Conservation (phyloP, 2,329 filamentous ascomycete species). For the Beauveria australis region DNA sequence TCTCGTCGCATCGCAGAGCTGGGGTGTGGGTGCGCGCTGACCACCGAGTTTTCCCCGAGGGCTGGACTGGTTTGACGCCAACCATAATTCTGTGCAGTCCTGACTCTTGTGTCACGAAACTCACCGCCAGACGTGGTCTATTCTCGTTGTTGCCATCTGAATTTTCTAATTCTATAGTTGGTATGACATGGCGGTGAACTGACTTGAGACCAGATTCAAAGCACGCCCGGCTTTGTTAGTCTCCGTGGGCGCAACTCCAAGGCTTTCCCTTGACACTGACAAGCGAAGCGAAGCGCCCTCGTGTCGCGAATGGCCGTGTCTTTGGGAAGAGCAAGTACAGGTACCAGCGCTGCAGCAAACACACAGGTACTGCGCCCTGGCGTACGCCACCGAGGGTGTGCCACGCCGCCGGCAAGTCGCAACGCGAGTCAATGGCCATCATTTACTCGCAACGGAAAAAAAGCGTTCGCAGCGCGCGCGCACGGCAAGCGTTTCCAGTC, state of each 20-base stretch:
- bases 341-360: not conserved
- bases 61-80: not conserved
- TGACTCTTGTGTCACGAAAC: not conserved
- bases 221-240: no score
- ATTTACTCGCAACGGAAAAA: not conserved
- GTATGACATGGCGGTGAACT: no score
- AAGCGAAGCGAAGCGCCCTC: slow-evolving; percentile 1
- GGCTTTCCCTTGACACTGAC: not conserved
- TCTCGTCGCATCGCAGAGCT: not conserved
- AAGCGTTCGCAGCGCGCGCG: not conserved
- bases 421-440: not conserved
- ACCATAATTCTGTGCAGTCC: not conserved
- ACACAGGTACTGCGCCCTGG: not conserved
- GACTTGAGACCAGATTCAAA: no score
- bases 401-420: not conserved
- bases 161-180: not conserved
- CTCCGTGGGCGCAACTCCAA: not conserved
- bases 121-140: slow-evolving; percentile 1
- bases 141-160: not conserved
- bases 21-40: not conserved
- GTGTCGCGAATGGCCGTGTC: no score
- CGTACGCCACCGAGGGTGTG: not conserved
- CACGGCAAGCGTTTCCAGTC: no score
- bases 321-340: not conserved
- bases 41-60: slow-evolving; percentile 10